Base-by-base conservation (phyloP, 2,329 filamentous ascomycete genomes). In the Xylaria sp. region DNA sequence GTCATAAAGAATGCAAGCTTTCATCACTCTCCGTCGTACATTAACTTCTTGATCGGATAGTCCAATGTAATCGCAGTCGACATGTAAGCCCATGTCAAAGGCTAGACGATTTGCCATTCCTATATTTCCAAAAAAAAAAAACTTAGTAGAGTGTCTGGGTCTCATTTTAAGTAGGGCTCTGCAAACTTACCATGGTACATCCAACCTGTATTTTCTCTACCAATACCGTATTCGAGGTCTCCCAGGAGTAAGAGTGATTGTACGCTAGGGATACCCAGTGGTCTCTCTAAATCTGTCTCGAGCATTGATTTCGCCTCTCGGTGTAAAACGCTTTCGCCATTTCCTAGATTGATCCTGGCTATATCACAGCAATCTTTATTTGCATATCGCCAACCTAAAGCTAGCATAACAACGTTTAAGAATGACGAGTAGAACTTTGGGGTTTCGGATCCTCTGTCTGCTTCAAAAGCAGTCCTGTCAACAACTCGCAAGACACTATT, bases 101-200 rank as follows among this genome's bases (percentile, higher is more conserved):
- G 71, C 71, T n/a, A 73, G 28, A 23, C 56, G 67, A 57, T 65
- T 72, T 13, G 71, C 71, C 71, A 73, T 73, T 28, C 71, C 71
- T 73, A 52, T 34, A 8, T 23, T 52, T 51, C 8, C 20, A 2
- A 32, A 37, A 28, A 2, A 2, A 32, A 37, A 28, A 2, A 62
- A 28, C 23, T 68, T 44, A 69, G 64, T n/a, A 52, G 48, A 7
- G 1, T 56, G 8, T 25, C 7, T 0, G 2, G 13, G 7, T 12
- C 15, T 23, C 20, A 5, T n/a, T 20, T n/a, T 6, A 5, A 20
- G 1, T 37, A 10, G 13, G 13, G 3, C 37, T 48, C n/a, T 18
- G n/a, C 48, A 1, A 7, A 70, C 71, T 71, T 9, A 73, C 71
- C 69, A 15, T 65, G 23, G 28, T 70, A 73, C 70, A 73, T 73